Evolutionary conservation across 495 filamentous ascomycete species (phyloP).

Genomic region (Lepidopterella palustris): DNA sequence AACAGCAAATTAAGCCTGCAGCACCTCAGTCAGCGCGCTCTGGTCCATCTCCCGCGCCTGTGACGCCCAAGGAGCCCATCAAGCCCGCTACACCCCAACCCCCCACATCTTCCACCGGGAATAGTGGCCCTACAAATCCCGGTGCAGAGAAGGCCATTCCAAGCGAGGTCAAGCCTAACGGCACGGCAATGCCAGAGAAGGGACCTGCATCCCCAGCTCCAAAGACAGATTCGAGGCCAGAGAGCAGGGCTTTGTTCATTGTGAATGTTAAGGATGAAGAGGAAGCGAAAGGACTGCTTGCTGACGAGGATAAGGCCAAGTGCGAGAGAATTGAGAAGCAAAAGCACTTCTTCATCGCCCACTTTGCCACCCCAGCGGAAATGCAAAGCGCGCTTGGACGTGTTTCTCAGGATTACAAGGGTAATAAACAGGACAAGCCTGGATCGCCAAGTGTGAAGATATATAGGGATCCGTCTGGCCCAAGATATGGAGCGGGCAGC

Average conservation of each 20-base stretch:
- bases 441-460: slow-evolving; percentile 68
- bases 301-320: slow-evolving; percentile 72
- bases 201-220: slow-evolving; percentile 19
- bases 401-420: slow-evolving; percentile 67
- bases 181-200: slow-evolving; percentile 31
- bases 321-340: slow-evolving; percentile 71
- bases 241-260: slow-evolving; percentile 75
- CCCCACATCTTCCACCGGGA: slow-evolving; percentile 32
- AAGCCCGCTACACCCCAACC: slow-evolving; percentile 52
- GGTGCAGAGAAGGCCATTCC: slow-evolving; percentile 33
- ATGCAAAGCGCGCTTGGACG: slow-evolving; percentile 67
- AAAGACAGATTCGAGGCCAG: slow-evolving; percentile 33
- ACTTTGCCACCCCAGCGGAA: slow-evolving; percentile 70
- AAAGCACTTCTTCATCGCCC: slow-evolving; percentile 68
- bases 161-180: slow-evolving; percentile 37
- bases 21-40: slow-evolving; percentile 38
- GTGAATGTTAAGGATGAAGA: slow-evolving; percentile 71
- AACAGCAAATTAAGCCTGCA: slow-evolving; percentile 48
- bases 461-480: slow-evolving; percentile 51
- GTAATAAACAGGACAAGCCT: slow-evolving; percentile 43
- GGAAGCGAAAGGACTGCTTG: slow-evolving; percentile 68
- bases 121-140: slow-evolving; percentile 33
- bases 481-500: slow-evolving; percentile 54
- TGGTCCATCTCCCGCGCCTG: slow-evolving; percentile 45
- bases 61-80: slow-evolving; percentile 38